phyloP scores from a whole-genome alignment of 75 land plant species.

The Cupressus sempervirens region DNA sequence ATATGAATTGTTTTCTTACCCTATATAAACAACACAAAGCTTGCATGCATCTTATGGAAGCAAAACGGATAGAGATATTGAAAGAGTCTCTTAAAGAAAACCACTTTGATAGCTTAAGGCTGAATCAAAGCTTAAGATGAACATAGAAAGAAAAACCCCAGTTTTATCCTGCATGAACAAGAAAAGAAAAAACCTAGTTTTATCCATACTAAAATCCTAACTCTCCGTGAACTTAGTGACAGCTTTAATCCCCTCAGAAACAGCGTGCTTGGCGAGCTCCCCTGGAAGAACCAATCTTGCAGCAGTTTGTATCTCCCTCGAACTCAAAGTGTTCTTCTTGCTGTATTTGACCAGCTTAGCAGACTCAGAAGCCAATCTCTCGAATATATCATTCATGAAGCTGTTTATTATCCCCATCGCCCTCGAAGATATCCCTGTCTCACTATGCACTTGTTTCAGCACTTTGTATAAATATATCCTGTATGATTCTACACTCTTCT shows the following conservation, averaged over 20 bases:
- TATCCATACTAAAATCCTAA: too few species aligned
- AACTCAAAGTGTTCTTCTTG: slow-evolving; percentile 13
- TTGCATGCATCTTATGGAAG: too few species aligned
- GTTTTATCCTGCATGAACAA: too few species aligned
- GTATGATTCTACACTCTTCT: neutral
- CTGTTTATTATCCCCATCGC: slow-evolving; percentile 25
- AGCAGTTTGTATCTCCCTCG: slow-evolving; percentile 25
- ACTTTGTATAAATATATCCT: neutral
- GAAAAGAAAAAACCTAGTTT: too few species aligned
- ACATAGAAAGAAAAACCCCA: too few species aligned
- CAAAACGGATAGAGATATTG: too few species aligned
- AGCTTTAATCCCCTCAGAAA: slow-evolving; percentile 22
- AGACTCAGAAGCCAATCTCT: slow-evolving; percentile 20
- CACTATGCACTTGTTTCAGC: slow-evolving; percentile 28
- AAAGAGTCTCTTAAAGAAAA: too few species aligned
- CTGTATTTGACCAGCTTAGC: slow-evolving; percentile 12
- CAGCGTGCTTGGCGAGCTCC: slow-evolving; percentile 28
- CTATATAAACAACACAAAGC: too few species aligned
- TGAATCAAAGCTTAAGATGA: too few species aligned
- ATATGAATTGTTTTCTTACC: too few species aligned
- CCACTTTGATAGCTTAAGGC: too few species aligned
- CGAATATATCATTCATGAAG: slow-evolving; percentile 9
- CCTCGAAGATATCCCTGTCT: slow-evolving; percentile 18
- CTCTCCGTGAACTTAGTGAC: slow-evolving; percentile 14
- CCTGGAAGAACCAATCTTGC: slow-evolving; percentile 15